phyloP scores from a whole-genome alignment of 2,329 filamentous ascomycete genomes.

The Trichoderma afroharzianum region DNA sequence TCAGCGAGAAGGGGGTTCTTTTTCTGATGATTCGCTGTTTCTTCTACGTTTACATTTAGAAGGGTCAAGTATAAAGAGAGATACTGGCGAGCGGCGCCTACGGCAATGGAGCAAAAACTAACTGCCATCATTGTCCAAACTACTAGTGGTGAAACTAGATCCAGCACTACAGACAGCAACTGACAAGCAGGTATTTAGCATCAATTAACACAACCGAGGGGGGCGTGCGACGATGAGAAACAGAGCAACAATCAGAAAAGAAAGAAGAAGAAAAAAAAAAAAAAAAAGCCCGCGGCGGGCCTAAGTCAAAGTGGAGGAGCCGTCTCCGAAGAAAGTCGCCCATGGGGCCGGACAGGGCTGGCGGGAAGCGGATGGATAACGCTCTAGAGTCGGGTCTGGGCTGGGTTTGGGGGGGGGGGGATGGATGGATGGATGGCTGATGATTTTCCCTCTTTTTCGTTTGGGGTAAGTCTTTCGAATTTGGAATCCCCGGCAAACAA shows the following conservation, averaged over 20 bases:
- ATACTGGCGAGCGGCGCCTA: not conserved
- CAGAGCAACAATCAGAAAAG: not conserved
- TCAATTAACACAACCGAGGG: not conserved
- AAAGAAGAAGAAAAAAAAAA: no score
- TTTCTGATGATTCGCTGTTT: not conserved
- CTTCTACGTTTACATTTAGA: not conserved
- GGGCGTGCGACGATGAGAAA: not conserved
- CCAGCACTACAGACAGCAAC: not conserved
- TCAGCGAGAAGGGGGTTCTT: not conserved
- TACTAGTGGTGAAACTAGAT: not conserved
- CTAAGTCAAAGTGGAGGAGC: not conserved
- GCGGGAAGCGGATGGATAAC: not conserved
- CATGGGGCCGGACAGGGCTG: slow-evolving; percentile 5
- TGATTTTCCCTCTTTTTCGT: not conserved
- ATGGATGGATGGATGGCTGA: not conserved
- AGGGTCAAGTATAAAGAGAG: not conserved
- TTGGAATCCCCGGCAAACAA: not conserved
- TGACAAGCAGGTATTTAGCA: not conserved
- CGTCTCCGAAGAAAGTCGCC: not conserved
- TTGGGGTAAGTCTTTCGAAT: not conserved
- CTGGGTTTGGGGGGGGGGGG: no score
- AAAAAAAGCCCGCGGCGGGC: not conserved
- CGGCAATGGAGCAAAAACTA: not conserved
- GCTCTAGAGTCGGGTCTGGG: not conserved
- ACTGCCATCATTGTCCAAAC: not conserved